These are phyloP conservation scores for Neopestalotiopsis sp. DNA, from an alignment of 2,329 filamentous ascomycete species.

Conservation along the genomic window DNA sequence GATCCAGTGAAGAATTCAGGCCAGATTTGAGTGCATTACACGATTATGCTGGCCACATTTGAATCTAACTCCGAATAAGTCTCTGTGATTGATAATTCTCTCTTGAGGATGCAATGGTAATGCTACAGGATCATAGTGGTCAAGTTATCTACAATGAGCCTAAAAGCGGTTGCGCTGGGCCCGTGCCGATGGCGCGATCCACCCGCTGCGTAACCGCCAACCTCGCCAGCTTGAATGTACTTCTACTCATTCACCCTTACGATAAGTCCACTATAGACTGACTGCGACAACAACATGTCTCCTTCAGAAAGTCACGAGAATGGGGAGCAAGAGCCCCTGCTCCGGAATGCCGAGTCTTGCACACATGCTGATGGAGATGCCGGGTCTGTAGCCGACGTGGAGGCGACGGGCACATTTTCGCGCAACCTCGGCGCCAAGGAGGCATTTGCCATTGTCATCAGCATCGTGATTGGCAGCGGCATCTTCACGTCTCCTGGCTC, in stretches of 20 bases:
- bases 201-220: background rate
- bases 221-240: background rate
- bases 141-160: background rate
- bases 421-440: conserved; percentile 36
- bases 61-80: no score
- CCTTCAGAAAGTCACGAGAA: background rate
- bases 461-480: conserved; percentile 68
- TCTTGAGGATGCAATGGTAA: no score
- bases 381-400: conserved; percentile 55
- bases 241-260: background rate
- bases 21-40: no score
- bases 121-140: background rate
- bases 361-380: background rate
- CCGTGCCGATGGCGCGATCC: background rate
- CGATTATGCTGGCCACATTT: no score
- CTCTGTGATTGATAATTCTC: no score
- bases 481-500: conserved; percentile 69
- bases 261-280: background rate
- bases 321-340: conserved; percentile 9
- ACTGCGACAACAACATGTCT: background rate
- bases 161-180: background rate
- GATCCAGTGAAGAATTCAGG: no score
- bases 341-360: background rate
- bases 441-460: conserved; percentile 63
- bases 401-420: conserved; percentile 30